Evolutionary conservation across 1,139 yeast species (phyloP), one percentile per base, ranked within the genome.

Genomic region (Candida neerlandica): DNA sequence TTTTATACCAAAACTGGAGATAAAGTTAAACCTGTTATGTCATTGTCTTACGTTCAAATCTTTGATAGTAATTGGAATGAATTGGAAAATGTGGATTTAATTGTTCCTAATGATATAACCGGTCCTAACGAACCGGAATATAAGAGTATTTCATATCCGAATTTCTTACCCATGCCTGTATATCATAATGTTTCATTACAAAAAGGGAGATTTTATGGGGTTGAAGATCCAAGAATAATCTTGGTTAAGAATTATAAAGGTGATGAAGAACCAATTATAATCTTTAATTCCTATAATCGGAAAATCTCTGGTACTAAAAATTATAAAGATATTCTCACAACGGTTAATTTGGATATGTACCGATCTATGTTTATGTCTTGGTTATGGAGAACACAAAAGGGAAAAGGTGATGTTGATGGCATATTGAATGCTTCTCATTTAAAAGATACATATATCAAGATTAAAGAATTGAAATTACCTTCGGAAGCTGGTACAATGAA

Each of bases 201-300:
- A 2, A 53, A 58, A 2, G 52, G 53, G n/a, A 58, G 58, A 41
- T 72, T 60, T 51, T 69, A 69, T 51, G 79, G 79, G 0, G 74
- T 78, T 1, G 79, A 74, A 54, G 79, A 74, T 49, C 75, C 78
- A 0, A 62, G 77, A 39, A 57, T 73, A 12, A 43, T 72, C 7
- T 53, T 73, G 11, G 65, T 69, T 3, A 62, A 58, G 41, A 71
- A 71, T 49, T 51, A 62, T 18, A 47, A 53, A 5, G 77, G 78
- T 1, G 56, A 64, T 50, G 72, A 70, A 38, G 78, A 74, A 50
- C 79, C 78, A 0, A 47, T 73, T 21, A 55, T 74, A 39, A 51
- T 72, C 4, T 74, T 60, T 55, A 74, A 74, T 51, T 57, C 69
- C 3, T 58, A 63, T 45, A 75, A 70, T 51, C 60, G 69, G 7